Evolutionary conservation across 108 stramenopile genomes (phyloP).

Genomic region (Skeletonema costatum): DNA sequence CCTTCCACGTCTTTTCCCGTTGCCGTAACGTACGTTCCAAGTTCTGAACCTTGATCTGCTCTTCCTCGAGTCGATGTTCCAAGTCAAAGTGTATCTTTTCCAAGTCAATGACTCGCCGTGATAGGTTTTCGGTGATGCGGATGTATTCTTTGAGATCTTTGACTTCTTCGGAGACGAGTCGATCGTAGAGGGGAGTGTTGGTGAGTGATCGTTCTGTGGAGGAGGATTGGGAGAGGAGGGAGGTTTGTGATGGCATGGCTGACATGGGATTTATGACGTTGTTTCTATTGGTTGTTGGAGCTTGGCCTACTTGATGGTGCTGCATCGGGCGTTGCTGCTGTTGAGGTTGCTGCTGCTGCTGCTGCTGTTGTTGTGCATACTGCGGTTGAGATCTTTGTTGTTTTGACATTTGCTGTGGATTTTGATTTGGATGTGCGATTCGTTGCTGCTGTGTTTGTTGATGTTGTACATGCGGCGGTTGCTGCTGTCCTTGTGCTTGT

Average conservation of each 20-base stretch:
- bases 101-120: conserved; percentile 33
- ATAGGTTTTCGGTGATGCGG: conserved; percentile 51
- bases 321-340: conserved; percentile 22
- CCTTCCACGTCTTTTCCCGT: conserved; percentile 43
- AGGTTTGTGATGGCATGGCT: conserved; percentile 10
- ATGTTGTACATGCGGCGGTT: conserved; percentile 15
- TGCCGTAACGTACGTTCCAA: conserved; percentile 42
- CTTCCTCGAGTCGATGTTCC: conserved; percentile 43
- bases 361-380: conserved; percentile 9
- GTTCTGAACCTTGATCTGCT: conserved; percentile 18
- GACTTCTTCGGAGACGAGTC: conserved; percentile 57
- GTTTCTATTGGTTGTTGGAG: conserved; percentile 6
- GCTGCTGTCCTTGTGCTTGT: conserved; percentile 1
- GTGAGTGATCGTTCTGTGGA: conserved; percentile 7
- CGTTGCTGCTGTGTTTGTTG: conserved; percentile 9
- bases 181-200: conserved; percentile 57
- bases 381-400: not conserved
- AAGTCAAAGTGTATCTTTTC: conserved; percentile 51
- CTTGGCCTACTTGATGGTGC: conserved; percentile 11
- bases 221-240: conserved; percentile 12
- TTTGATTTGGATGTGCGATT: conserved; percentile 7
- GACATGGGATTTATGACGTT: conserved; percentile 5
- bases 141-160: conserved; percentile 54
- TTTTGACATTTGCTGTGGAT: conserved; percentile 8
- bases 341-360: conserved; percentile 4